Percentiles rank a stretch among this genome's conserved stretches.
Conservation (phyloP, 441 rosid genomes). For the Pelargonium myrrhifolium region DNA sequence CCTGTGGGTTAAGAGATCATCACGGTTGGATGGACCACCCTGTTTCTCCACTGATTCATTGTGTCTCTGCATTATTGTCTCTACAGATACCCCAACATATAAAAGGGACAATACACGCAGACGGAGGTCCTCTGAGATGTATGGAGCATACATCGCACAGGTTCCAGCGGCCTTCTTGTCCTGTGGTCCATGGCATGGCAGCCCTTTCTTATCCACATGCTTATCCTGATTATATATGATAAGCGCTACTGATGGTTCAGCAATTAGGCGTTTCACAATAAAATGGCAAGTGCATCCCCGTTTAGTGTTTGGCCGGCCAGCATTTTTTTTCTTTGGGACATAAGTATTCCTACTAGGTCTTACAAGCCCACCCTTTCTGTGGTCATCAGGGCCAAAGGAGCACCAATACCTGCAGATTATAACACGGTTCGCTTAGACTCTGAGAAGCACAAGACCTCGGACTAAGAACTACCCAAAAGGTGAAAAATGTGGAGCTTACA, state of each 20-base stretch:
- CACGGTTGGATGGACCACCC: constrained; percentile 51
- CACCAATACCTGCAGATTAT: constrained; percentile 46
- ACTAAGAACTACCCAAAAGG: not conserved
- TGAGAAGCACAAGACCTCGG: too few relatives aligned
- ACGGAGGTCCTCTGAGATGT: constrained; percentile 50
- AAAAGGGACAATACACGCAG: constrained; percentile 48
- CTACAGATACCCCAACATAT: constrained; percentile 44
- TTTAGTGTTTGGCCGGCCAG: constrained; percentile 55
- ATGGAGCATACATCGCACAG: constrained; percentile 54
- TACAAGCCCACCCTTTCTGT: constrained; percentile 33
- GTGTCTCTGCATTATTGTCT: constrained; percentile 42
- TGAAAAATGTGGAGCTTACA: constrained; percentile 26
- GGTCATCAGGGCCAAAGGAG: constrained; percentile 55
- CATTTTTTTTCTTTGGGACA: constrained; percentile 45
- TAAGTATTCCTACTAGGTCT: constrained; percentile 32
- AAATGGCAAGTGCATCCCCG: constrained; percentile 60
- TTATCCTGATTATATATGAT: constrained; percentile 47
- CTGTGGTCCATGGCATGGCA: constrained; percentile 49
- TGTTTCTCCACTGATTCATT: constrained; percentile 41
- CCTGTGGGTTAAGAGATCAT: constrained; percentile 45
- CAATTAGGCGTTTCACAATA: constrained; percentile 43
- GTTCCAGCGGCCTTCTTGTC: constrained; percentile 50
- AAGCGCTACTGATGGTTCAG: constrained; percentile 38
- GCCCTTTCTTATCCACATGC: constrained; percentile 45
- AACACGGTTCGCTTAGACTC: not conserved